These are phyloP conservation scores for Aurantiochytrium sp. DNA, from an alignment of 108 stramenopile genomes.

Conservation along the genomic window DNA sequence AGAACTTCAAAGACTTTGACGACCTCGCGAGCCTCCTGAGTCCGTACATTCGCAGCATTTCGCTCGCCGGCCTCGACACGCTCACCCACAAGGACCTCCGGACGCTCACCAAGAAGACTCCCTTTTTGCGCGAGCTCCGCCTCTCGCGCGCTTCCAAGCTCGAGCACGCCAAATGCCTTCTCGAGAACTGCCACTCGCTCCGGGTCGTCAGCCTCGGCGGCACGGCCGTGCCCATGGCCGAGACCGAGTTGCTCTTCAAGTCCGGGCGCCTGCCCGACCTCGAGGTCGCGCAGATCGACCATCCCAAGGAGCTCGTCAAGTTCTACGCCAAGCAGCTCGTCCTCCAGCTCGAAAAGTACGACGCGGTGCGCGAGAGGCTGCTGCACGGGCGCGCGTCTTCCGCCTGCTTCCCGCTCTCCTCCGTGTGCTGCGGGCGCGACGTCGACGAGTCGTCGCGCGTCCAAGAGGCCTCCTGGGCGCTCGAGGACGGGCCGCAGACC, in stretches of 20 bases:
- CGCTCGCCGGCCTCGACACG: not conserved
- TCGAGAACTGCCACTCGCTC: not conserved
- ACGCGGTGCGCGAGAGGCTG: not conserved
- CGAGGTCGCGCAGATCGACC: not conserved
- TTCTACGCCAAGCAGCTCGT: not conserved
- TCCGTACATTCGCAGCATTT: not conserved
- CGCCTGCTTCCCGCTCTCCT: too few relatives aligned
- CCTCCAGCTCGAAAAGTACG: not conserved
- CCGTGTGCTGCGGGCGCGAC: too few relatives aligned
- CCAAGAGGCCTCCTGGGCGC: too few relatives aligned
- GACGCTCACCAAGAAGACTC: not conserved
- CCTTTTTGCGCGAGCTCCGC: not conserved
- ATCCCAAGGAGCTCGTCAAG: not conserved
- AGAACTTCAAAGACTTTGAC: too few relatives aligned
- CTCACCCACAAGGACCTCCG: not conserved
- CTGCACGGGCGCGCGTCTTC: too few relatives aligned
- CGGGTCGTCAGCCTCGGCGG: not conserved
- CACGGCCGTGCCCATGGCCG: not conserved
- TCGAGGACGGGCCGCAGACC: too few relatives aligned
- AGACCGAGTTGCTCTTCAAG: not conserved
- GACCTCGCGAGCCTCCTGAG: not conserved
- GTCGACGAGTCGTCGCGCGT: too few relatives aligned
- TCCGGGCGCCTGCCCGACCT: not conserved
- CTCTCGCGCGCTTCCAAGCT: not conserved
- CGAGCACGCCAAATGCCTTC: not conserved